phyloP scores from a whole-genome alignment of 345 rosid species.

The Limnanthes douglasii region DNA sequence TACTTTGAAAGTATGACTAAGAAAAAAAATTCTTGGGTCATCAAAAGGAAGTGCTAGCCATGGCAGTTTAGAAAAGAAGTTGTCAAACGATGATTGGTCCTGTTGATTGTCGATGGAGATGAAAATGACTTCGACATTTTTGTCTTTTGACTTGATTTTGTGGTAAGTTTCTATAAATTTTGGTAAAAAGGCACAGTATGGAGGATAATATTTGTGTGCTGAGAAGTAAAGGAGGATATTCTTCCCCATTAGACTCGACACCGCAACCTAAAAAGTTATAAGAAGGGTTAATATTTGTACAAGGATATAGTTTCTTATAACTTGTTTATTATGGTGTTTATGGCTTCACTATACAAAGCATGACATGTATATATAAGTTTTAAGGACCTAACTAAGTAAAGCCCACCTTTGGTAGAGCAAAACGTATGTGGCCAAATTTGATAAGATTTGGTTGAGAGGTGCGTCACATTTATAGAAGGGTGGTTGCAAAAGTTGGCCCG shows the following conservation, averaged over 20 bases:
- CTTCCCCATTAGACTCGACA: slow-evolving; percentile 49
- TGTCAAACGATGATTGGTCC: slow-evolving; percentile 33
- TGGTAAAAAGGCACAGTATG: slow-evolving; percentile 47
- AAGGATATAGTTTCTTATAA: no score
- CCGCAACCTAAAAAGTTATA: slow-evolving; percentile 33
- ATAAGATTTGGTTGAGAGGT: no score
- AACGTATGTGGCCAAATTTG: no score
- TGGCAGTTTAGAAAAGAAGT: slow-evolving; percentile 43
- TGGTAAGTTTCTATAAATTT: slow-evolving; percentile 41
- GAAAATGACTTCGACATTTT: slow-evolving; percentile 39
- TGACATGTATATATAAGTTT: no score
- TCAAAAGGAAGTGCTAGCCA: slow-evolving; percentile 66
- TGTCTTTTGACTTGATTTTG: slow-evolving; percentile 34
- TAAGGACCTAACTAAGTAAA: no score
- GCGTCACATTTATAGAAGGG: no score
- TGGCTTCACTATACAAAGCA: no score
- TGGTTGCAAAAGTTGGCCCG: no score
- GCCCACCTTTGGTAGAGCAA: no score
- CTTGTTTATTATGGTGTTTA: no score
- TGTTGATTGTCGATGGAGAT: slow-evolving; percentile 49
- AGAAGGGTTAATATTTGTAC: neutral
- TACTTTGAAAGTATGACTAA: slow-evolving; percentile 31
- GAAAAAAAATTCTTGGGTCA: slow-evolving; percentile 30
- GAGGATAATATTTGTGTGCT: slow-evolving; percentile 55
- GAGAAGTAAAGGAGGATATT: slow-evolving; percentile 57